A percentile compares a stretch with the other conserved stretches of the same genome.
phyloP scores from a whole-genome alignment of 192 early-diverging fungal genomes.

The Geranomyces variabilis region DNA sequence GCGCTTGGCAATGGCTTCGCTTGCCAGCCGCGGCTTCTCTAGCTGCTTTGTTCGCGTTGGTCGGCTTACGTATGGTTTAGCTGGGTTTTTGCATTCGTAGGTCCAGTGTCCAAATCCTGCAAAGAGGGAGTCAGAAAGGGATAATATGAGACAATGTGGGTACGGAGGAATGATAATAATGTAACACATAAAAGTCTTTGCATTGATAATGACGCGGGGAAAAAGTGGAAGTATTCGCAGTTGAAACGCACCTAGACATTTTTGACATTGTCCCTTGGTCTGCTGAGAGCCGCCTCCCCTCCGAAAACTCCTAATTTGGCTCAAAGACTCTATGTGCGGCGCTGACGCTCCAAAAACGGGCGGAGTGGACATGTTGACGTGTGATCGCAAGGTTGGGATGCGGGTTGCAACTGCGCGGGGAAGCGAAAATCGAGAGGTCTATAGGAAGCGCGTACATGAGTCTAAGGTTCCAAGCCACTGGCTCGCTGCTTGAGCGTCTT shows the following conservation, averaged over 20 bases:
- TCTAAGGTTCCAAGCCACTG: too few relatives aligned
- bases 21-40: slow-evolving; percentile 16
- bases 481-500: too few relatives aligned
- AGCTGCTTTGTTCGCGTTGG: slow-evolving; percentile 27
- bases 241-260: slow-evolving; percentile 31
- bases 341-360: slow-evolving; percentile 19
- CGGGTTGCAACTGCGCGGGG: too few relatives aligned
- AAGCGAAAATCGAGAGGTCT: too few relatives aligned
- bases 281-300: not conserved
- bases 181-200: too few relatives aligned
- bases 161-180: not conserved
- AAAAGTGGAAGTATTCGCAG: too few relatives aligned
- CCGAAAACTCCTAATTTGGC: slow-evolving; percentile 18
- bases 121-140: not conserved
- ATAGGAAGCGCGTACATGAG: too few relatives aligned
- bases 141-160: not conserved
- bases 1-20: slow-evolving; percentile 1
- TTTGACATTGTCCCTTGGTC: slow-evolving; percentile 31
- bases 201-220: too few relatives aligned
- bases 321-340: slow-evolving; percentile 15
- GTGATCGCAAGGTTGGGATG: too few relatives aligned
- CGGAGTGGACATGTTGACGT: not conserved
- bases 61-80: slow-evolving; percentile 19
- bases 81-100: slow-evolving; percentile 26
- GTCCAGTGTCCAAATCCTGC: slow-evolving; percentile 33